Conservation (phyloP, 495 filamentous ascomycete genomes). For the Penicillium samsonianum region DNA sequence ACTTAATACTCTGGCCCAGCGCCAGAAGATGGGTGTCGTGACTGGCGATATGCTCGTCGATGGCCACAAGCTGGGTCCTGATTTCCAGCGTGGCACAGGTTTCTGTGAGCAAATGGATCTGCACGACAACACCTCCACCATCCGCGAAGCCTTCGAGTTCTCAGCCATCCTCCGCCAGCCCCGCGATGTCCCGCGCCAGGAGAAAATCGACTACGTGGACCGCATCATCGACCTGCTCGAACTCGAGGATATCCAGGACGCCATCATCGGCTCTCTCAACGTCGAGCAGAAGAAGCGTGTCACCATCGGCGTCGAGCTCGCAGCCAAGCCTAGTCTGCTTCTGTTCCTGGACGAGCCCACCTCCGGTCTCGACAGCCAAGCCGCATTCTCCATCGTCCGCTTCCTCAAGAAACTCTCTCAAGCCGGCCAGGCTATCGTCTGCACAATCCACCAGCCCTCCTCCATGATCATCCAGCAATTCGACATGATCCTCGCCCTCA, state of each 20-base stretch:
- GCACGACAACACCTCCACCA: constrained; percentile 67
- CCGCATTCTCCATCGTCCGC: constrained; percentile 76
- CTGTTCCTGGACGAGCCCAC: constrained; percentile 85
- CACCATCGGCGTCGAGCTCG: constrained; percentile 91
- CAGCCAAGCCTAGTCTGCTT: constrained; percentile 78
- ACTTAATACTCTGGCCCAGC: constrained; percentile 73
- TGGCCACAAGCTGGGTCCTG: constrained; percentile 62
- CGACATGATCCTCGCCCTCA: constrained; percentile 72
- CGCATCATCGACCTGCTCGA: constrained; percentile 63
- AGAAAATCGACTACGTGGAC: constrained; percentile 63
- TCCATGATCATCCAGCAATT: constrained; percentile 73
- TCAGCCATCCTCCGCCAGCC: constrained; percentile 66
- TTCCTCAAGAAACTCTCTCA: constrained; percentile 82
- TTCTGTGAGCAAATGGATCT: constrained; percentile 89
- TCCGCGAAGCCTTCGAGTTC: constrained; percentile 68
- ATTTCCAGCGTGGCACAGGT: constrained; percentile 80
- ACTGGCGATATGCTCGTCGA: constrained; percentile 77
- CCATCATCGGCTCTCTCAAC: constrained; percentile 55
- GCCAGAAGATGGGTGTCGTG: constrained; percentile 71
- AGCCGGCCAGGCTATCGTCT: constrained; percentile 74
- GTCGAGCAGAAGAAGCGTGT: constrained; percentile 73
- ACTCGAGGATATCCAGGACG: constrained; percentile 56
- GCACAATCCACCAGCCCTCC: constrained; percentile 81
- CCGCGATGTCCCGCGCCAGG: constrained; percentile 43
- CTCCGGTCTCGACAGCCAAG: constrained; percentile 81